Percentiles rank a stretch among this genome's conserved stretches.
Evolutionary conservation across 306 rosid genomes (phyloP).

Genomic region (Luffa acutangula): DNA sequence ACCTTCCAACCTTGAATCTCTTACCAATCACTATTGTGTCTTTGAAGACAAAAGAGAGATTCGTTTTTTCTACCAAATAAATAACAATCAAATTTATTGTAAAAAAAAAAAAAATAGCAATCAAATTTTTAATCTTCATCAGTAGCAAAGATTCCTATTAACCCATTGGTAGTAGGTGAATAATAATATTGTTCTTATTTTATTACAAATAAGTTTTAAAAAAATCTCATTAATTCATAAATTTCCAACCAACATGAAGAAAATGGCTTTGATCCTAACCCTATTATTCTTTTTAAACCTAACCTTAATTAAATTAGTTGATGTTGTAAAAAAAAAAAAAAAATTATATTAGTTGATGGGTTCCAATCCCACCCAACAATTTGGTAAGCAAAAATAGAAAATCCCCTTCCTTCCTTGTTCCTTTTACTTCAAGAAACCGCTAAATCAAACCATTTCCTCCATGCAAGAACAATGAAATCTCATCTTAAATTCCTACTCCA

Average conservation of each 20-base stretch:
- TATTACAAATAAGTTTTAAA: no score
- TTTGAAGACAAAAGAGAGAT: no score
- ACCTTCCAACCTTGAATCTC: no score
- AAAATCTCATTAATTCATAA: neutral
- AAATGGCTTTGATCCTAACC: neutral
- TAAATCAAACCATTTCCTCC: slow-evolving; percentile 28
- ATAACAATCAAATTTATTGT: no score
- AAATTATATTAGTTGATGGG: slow-evolving; percentile 31
- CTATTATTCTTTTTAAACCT: neutral
- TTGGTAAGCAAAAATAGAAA: slow-evolving; percentile 37
- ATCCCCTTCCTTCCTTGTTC: slow-evolving; percentile 17
- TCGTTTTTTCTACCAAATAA: no score
- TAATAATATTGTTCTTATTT: no score
- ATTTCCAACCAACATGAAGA: neutral
- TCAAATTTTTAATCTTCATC: no score
- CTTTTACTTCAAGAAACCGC: slow-evolving; percentile 84
- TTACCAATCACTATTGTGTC: no score
- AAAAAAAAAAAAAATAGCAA: no score
- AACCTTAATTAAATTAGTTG: slow-evolving; percentile 19
- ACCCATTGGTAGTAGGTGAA: no score
- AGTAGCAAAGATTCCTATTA: no score
- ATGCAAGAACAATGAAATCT: neutral
- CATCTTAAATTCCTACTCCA: neutral
- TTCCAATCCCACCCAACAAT: slow-evolving; percentile 70
- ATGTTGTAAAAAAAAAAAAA: neutral